Evolutionary conservation across 495 filamentous ascomycete genomes (phyloP).

Genomic region (Penicillium waksmanii): DNA sequence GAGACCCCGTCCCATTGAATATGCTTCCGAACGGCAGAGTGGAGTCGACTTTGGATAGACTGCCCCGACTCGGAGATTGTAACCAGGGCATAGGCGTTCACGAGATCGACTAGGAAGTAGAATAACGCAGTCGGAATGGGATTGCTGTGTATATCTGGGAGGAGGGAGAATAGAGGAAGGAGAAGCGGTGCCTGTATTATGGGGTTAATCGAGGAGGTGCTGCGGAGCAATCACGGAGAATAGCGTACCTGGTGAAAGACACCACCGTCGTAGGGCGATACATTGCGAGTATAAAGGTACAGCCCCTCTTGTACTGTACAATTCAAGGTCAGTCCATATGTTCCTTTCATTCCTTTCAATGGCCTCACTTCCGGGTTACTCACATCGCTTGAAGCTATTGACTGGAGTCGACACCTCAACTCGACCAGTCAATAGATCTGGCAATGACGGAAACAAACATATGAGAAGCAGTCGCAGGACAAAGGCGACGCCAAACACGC

Average conservation of each 20-base stretch:
- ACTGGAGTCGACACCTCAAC: slow-evolving; percentile 97
- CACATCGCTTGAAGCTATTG: slow-evolving; percentile 96
- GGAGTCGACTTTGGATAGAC: slow-evolving; percentile 69
- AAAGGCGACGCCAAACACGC: slow-evolving; percentile 76
- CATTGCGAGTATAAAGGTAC: slow-evolving; percentile 93
- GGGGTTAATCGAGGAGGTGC: slow-evolving; percentile 11
- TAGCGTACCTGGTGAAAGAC: slow-evolving; percentile 84
- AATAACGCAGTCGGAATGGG: slow-evolving; percentile 77
- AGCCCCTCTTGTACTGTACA: slow-evolving; percentile 87
- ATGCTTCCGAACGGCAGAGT: slow-evolving; percentile 76
- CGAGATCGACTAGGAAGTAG: slow-evolving; percentile 79
- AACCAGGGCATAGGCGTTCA: slow-evolving; percentile 81
- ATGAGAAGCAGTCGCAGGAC: slow-evolving; percentile 80
- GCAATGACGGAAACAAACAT: slow-evolving; percentile 78
- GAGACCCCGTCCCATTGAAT: slow-evolving; percentile 75
- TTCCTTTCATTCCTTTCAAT: slow-evolving; percentile 3
- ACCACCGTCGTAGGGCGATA: slow-evolving; percentile 96
- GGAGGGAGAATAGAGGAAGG: slow-evolving; percentile 84
- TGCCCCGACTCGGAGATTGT: slow-evolving; percentile 83
- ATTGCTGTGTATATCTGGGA: slow-evolving; percentile 66
- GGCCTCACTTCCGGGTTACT: slow-evolving; percentile 30
- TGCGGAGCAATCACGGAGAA: slow-evolving; percentile 2
- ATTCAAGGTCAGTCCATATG: neutral
- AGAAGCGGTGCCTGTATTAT: slow-evolving; percentile 77
- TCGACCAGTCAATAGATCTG: slow-evolving; percentile 83